phyloP scores from a whole-genome alignment of 345 rosid species.

The Linum tenue region DNA sequence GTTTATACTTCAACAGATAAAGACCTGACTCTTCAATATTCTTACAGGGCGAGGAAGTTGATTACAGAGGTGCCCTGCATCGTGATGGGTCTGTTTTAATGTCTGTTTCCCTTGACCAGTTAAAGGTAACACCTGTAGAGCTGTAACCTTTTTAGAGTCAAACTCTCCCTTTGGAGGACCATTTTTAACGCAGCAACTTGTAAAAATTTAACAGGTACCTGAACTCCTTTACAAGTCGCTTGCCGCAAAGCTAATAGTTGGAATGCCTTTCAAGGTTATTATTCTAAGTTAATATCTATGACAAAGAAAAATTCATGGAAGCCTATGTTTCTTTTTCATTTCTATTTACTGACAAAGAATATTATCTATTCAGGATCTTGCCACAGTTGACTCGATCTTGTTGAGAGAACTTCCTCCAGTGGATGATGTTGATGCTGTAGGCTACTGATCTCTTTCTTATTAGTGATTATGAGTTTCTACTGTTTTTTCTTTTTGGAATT shows the following conservation, averaged over 20 bases:
- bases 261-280: constrained; percentile 95
- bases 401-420: constrained; percentile 79
- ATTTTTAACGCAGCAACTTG: neutral
- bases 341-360: constrained; percentile 15
- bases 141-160: neutral
- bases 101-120: constrained; percentile 72
- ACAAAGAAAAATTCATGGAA: neutral
- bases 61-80: constrained; percentile 87
- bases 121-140: constrained; percentile 43
- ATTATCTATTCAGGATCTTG: constrained; percentile 57
- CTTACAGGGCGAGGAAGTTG: constrained; percentile 84
- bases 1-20: constrained; percentile 4
- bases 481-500: constrained; percentile 1
- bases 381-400: constrained; percentile 85
- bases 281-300: constrained; percentile 11
- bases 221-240: constrained; percentile 87
- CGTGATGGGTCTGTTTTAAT: constrained; percentile 98
- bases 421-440: constrained; percentile 79
- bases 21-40: constrained; percentile 11
- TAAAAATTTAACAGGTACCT: constrained; percentile 38
- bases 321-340: neutral
- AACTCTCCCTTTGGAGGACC: neutral
- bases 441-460: constrained; percentile 2
- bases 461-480: neutral
- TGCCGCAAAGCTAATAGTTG: constrained; percentile 79